Evolutionary conservation across 2,329 filamentous ascomycete genomes (phyloP), one percentile per base, ranked within the genome.

Genomic region (Arthrocladium fulminans): DNA sequence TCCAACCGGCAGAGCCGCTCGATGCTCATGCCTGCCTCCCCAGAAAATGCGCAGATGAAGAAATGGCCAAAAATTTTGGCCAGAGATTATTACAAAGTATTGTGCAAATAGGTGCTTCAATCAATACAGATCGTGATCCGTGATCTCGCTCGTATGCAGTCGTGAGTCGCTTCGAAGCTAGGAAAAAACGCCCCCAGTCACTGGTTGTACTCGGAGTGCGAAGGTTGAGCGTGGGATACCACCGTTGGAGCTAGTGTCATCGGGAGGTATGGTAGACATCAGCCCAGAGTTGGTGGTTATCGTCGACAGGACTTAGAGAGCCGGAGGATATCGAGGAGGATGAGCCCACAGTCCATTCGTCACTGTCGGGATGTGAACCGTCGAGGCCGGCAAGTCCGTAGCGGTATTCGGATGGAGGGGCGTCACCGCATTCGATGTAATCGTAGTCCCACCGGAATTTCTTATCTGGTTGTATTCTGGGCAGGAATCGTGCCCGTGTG

Each of bases 371-470:
- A 39, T 76, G 70, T 54, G 73, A 69, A 27, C 71, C 69, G 55
- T 79, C 76, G 37, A 81, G 69, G 46, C 73, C 74, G 45, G 76
- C 72, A 53, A 81, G 66, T 51, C 71, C 75, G 54, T 79, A 77
- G 30, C 73, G 73, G 57, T 75, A 74, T 42, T 69, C 65, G 20
- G 60, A 60, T 41, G 72, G 67, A 41, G 73, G 68, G 15, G 67
- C 66, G 50, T 94, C 84, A 59, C 90, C 90, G 50, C 83, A 69
- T 70, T 96, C 89, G 52, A 94, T 81, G 58, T 88, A 95, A 60
- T 96, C 89, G 67, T 97, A 96, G 58, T 96, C 86, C 88, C 89
- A 97, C 53, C 90, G 81, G 67, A 86, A 87, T 57, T 77, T 76
- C 76, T 96, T 96, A 67, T 88, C 88, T 45, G 76, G 67, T 66